These are phyloP conservation scores for Neurospora sp. DNA, from an alignment of 495 filamentous ascomycete species.

Conservation along the genomic window DNA sequence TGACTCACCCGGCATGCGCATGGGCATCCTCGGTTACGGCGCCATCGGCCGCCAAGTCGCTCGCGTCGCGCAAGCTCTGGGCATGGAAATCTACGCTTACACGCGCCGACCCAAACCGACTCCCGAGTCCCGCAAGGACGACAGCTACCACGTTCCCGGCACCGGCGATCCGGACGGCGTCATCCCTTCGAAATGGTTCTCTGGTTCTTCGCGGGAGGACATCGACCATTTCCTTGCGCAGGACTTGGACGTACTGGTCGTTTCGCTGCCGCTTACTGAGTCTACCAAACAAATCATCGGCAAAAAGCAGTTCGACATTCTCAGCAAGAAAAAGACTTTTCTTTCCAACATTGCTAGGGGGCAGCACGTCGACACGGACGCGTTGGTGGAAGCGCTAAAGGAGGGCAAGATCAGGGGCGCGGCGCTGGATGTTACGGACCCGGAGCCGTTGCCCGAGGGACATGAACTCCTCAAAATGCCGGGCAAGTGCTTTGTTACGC, in stretches of 20 bases:
- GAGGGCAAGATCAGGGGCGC: conserved; percentile 53
- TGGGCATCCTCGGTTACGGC: conserved; percentile 69
- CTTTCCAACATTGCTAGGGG: conserved; percentile 71
- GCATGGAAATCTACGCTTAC: conserved; percentile 75
- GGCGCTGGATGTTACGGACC: conserved; percentile 78
- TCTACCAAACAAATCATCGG: conserved; percentile 54
- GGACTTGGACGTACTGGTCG: conserved; percentile 65
- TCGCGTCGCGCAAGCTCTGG: conserved; percentile 57
- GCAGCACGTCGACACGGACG: conserved; percentile 57
- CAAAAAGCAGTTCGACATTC: conserved; percentile 54
- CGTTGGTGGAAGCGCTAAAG: conserved; percentile 53
- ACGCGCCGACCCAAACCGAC: conserved; percentile 54
- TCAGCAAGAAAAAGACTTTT: conserved; percentile 47
- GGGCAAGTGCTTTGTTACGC: conserved; percentile 62
- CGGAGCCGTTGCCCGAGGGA: conserved; percentile 65
- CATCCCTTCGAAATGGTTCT: conserved; percentile 64
- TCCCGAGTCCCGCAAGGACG: conserved; percentile 47
- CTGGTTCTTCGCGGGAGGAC: conserved; percentile 48
- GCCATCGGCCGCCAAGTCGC: conserved; percentile 66
- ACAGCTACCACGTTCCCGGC: conserved; percentile 59
- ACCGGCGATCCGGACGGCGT: conserved; percentile 68
- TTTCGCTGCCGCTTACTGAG: conserved; percentile 63
- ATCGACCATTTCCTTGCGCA: conserved; percentile 57
- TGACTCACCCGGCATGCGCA: conserved; percentile 24
- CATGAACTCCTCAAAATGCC: conserved; percentile 62